Percentiles rank a stretch among this genome's conserved stretches.
phyloP scores from a whole-genome alignment of 2,329 filamentous ascomycete genomes.

The Lithohypha guttulata region DNA sequence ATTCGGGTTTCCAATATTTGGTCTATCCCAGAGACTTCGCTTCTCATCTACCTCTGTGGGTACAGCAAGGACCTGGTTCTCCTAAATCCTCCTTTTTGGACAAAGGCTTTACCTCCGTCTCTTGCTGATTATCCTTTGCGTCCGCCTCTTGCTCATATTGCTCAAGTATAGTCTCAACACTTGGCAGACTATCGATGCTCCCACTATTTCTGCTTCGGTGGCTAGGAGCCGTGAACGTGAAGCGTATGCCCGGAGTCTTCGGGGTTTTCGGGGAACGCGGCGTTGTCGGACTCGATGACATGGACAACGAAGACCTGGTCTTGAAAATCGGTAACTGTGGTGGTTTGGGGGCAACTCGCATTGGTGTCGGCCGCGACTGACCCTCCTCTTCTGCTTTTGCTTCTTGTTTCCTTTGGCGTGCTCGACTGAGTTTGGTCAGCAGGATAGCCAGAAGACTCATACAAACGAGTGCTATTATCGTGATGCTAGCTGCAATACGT shows the following conservation, averaged over 20 bases:
- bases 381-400: constrained; percentile 1
- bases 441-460: not conserved
- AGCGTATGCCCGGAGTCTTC: constrained; percentile 3
- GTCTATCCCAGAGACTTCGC: constrained; percentile 5
- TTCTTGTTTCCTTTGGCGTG: not conserved
- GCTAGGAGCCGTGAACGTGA: constrained; percentile 4
- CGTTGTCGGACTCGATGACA: not conserved
- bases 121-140: constrained; percentile 20
- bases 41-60: not conserved
- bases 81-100: not conserved
- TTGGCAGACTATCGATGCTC: constrained; percentile 7
- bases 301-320: constrained; percentile 2
- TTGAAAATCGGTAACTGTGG: constrained; percentile 5
- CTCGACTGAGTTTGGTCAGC: constrained; percentile 1
- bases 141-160: constrained; percentile 59
- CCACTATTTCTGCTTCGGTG: constrained; percentile 4
- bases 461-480: not conserved
- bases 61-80: constrained; percentile 2
- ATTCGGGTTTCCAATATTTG: not conserved
- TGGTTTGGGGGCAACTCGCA: not conserved
- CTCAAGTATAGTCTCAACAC: constrained; percentile 5
- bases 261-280: not conserved
- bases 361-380: not conserved
- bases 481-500: constrained; percentile 1
- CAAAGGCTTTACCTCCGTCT: not conserved